Evolutionary conservation across 345 rosid genomes (phyloP), one percentile per base, ranked within the genome.

Genomic region (Citrus hindsii): DNA sequence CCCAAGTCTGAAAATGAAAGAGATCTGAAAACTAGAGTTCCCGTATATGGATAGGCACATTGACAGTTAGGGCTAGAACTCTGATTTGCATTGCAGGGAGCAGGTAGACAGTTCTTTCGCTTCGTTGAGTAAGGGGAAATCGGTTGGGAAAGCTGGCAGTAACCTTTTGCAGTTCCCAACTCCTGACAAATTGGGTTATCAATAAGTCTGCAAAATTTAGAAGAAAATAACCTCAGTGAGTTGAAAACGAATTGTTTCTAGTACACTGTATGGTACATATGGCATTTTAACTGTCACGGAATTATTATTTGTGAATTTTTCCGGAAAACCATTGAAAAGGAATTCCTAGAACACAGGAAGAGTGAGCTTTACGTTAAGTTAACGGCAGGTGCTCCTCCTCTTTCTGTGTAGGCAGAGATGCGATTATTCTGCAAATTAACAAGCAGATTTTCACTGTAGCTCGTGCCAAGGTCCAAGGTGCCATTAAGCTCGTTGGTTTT

Each of bases 1-100:
- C 24, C 79, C 61, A 89, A 79, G 85, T 84, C 84, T 51, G 98
- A 92, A 87, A 94, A 94, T 13, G 88, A 80, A 83, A 91, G 84
- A 76, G 93, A 86, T 61, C 93, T 89, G 85, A 96, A 90, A 46
- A 7, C 1, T 73, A 96, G 62, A 38, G 76, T 79, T 81, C 99
- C 99, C 14, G 69, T 88, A 83, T 87, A 86, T 32, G 99, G 92
- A 83, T 84, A 71, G 9, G 89, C 87, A 72, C 99, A 96, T 16
- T 58, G 62, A 68, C 99, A 96, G 24, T 51, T 71, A 40, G 97
- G 90, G 84, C 92, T 93, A 27, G 95, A 80, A 79, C 38, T 74
- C 83, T 75, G 84, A 70, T 67, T 81, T 1, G 76, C 48, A 58
- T 46, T 40, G 82, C 98, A 92, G 7, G 76, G 24, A 30, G 21